Conservation (phyloP, 2,329 filamentous ascomycete genomes). For the Tolypocladium sp. region DNA sequence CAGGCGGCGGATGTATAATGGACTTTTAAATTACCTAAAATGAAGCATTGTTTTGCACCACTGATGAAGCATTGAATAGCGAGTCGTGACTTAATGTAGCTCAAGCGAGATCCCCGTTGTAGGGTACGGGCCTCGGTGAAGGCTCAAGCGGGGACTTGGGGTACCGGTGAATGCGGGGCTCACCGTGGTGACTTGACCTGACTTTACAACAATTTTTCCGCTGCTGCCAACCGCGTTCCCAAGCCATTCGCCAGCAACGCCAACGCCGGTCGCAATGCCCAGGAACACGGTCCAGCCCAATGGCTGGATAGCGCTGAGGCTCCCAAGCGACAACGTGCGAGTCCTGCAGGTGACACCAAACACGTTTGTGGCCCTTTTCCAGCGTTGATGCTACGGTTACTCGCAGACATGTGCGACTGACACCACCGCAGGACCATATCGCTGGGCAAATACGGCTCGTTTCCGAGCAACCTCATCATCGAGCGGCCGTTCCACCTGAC, state of each 20-base stretch:
- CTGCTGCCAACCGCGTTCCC: not conserved
- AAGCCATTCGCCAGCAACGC: not conserved
- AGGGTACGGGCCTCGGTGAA: constrained; percentile 2
- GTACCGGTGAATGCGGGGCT: constrained; percentile 15
- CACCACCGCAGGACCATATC: constrained; percentile 60
- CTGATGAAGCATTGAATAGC: not conserved
- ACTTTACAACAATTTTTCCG: constrained; percentile 6
- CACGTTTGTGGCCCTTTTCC: constrained; percentile 34
- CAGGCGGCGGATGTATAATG: not conserved
- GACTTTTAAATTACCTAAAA: not conserved
- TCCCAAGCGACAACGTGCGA: constrained; percentile 49
- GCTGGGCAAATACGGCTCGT: constrained; percentile 85
- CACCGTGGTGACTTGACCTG: constrained; percentile 15
- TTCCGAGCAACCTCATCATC: constrained; percentile 81
- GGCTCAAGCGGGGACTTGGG: not conserved
- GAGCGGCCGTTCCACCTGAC: constrained; percentile 88
- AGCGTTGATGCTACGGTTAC: not conserved
- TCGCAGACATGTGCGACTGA: constrained; percentile 10
- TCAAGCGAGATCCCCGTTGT: no score
- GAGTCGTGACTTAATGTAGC: no score
- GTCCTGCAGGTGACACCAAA: constrained; percentile 51
- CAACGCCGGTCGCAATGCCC: constrained; percentile 12
- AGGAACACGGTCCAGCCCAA: constrained; percentile 37
- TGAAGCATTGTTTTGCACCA: not conserved
- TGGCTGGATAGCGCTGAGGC: constrained; percentile 49